These are phyloP conservation scores for Talaromyces liani DNA, from an alignment of 495 filamentous ascomycete genomes.

Conservation along the genomic window DNA sequence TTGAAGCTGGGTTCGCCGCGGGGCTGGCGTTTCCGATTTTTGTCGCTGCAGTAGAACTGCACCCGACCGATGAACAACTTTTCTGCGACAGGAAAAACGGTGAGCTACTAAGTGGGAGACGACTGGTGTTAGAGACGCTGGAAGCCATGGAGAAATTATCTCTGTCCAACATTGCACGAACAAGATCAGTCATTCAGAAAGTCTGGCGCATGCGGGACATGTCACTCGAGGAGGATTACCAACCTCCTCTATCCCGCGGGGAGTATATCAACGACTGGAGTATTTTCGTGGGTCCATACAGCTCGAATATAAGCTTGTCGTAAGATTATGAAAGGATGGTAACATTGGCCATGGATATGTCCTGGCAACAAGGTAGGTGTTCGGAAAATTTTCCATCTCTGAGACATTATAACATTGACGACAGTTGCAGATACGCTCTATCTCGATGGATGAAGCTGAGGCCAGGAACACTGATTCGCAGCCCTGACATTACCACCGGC, in stretches of 20 bases:
- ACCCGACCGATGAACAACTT: slow-evolving; percentile 31
- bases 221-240: slow-evolving; percentile 4
- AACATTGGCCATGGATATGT: no score
- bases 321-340: background rate
- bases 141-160: slow-evolving; percentile 33
- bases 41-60: slow-evolving; percentile 37
- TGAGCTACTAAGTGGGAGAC: slow-evolving; percentile 22
- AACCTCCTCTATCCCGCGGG: background rate
- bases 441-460: no score
- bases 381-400: no score
- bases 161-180: slow-evolving; percentile 34
- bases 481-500: no score
- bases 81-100: slow-evolving; percentile 17
- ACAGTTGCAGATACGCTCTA: no score
- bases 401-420: no score
- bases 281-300: slow-evolving; percentile 5
- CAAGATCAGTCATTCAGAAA: slow-evolving; percentile 32
- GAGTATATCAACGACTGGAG: slow-evolving; percentile 2
- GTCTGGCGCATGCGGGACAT: slow-evolving; percentile 36
- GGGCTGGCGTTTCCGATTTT: slow-evolving; percentile 40
- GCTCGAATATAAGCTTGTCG: slow-evolving; percentile 4
- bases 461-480: no score
- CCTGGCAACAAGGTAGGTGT: no score
- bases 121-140: slow-evolving; percentile 31
- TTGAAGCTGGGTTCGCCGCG: slow-evolving; percentile 21